These are phyloP conservation scores for Truncatella angustata DNA, from an alignment of 2,329 filamentous ascomycete genomes.

Conservation along the genomic window DNA sequence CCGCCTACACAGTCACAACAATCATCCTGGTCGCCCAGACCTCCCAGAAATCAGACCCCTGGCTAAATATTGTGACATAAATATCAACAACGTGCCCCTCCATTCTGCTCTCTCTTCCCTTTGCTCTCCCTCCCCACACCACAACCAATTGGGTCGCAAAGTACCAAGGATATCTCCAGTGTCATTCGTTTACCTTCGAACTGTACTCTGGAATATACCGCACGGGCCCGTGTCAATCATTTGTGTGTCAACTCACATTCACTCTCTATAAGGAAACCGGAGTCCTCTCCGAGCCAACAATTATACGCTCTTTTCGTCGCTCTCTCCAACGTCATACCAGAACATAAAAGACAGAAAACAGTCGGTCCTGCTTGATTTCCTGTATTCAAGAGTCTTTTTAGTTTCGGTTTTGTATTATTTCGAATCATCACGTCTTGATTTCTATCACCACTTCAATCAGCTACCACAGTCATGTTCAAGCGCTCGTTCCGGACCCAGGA, in stretches of 20 bases:
- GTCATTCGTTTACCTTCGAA: constrained; percentile 42
- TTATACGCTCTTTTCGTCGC: constrained; percentile 52
- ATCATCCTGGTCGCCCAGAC: not conserved
- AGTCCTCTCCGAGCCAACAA: constrained; percentile 11
- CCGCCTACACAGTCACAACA: not conserved
- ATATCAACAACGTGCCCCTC: constrained; percentile 34
- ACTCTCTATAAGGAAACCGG: constrained; percentile 5
- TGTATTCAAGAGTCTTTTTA: constrained; percentile 32
- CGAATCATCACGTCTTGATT: constrained; percentile 28
- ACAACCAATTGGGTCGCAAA: constrained; percentile 59
- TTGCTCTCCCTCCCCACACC: constrained; percentile 54
- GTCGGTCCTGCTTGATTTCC: constrained; percentile 10
- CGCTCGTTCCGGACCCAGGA: constrained; percentile 83
- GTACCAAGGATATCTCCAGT: constrained; percentile 49
- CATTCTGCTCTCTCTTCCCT: constrained; percentile 37
- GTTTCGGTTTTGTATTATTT: constrained; percentile 25
- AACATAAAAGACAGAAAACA: constrained; percentile 15
- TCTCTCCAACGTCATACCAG: constrained; percentile 38
- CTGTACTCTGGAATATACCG: constrained; percentile 33
- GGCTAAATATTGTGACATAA: constrained; percentile 19
- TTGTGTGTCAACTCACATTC: constrained; percentile 37
- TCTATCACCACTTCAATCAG: constrained; percentile 25
- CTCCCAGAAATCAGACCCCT: not conserved
- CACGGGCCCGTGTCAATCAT: constrained; percentile 52
- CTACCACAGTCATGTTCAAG: constrained; percentile 74